phyloP scores from a whole-genome alignment of 1,284 basidiomycete genomes.

The Calocybe gambosa region DNA sequence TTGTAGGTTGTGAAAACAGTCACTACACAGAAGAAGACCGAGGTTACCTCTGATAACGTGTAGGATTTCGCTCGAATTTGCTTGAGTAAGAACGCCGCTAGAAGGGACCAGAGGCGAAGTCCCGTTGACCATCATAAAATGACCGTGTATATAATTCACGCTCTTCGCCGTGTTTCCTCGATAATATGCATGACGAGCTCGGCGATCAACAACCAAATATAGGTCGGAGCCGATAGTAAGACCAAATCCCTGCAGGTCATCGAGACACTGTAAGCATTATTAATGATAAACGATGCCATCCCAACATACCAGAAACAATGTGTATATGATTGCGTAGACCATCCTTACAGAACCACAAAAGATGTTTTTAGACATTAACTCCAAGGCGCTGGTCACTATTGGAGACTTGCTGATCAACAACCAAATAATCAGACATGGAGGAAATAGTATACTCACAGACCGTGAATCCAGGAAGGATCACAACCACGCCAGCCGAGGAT shows the following conservation, averaged over 20 bases:
- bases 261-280: not conserved
- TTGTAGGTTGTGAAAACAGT: slow-evolving; percentile 18
- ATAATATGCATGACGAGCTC: slow-evolving; percentile 48
- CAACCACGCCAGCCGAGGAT: slow-evolving; percentile 74
- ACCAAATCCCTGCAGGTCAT: slow-evolving; percentile 66
- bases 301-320: slow-evolving; percentile 64
- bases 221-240: slow-evolving; percentile 83
- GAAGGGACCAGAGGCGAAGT: slow-evolving; percentile 39
- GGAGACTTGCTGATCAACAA: slow-evolving; percentile 8
- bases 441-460: slow-evolving; percentile 44
- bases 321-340: slow-evolving; percentile 86
- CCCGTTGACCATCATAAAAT: slow-evolving; percentile 54
- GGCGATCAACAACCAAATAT: slow-evolving; percentile 69
- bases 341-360: slow-evolving; percentile 81
- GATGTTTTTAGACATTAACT: slow-evolving; percentile 78
- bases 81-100: slow-evolving; percentile 59
- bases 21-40: slow-evolving; percentile 1
- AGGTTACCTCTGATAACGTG: slow-evolving; percentile 47
- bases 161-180: slow-evolving; percentile 37
- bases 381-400: slow-evolving; percentile 75
- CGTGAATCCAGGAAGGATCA: slow-evolving; percentile 76
- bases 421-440: not conserved
- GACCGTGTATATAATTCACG: slow-evolving; percentile 49
- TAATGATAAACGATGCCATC: not conserved
- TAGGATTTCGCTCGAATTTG: slow-evolving; percentile 36